These are phyloP conservation scores for Pseudoneurospora amorphoporcata DNA, from an alignment of 495 filamentous ascomycete species.

Conservation along the genomic window DNA sequence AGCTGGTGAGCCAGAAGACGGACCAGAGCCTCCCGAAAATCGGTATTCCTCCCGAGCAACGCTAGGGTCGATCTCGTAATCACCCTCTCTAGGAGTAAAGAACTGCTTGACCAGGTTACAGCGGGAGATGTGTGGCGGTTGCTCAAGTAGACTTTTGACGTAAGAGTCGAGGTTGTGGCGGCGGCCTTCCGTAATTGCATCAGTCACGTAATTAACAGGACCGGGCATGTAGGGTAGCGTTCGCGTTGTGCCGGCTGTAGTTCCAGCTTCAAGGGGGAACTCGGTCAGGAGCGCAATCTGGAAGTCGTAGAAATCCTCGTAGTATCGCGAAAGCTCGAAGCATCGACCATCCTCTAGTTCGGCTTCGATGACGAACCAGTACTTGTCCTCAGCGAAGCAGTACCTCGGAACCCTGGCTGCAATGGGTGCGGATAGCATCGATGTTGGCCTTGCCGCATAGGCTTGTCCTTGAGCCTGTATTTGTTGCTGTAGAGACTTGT, in stretches of 20 bases:
- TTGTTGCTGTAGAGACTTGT: constrained; percentile 17
- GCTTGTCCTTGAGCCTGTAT: constrained; percentile 18
- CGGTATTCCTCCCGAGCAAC: constrained; percentile 57
- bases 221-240: constrained; percentile 97
- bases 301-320: constrained; percentile 98
- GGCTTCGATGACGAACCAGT: constrained; percentile 96
- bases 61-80: constrained; percentile 79
- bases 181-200: constrained; percentile 88
- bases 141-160: constrained; percentile 76
- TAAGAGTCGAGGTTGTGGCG: constrained; percentile 89
- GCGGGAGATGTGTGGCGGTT: constrained; percentile 73
- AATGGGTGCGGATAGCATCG: constrained; percentile 43
- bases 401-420: constrained; percentile 84
- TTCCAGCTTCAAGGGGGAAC: constrained; percentile 87
- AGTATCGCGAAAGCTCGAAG: constrained; percentile 89
- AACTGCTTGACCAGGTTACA: constrained; percentile 78
- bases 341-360: constrained; percentile 81
- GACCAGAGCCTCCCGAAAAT: constrained; percentile 59
- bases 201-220: constrained; percentile 94
- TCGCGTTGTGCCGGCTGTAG: constrained; percentile 62
- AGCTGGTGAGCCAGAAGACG: constrained; percentile 50
- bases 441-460: constrained; percentile 28
- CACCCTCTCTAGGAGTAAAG: constrained; percentile 80
- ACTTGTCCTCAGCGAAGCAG: constrained; percentile 94
- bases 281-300: constrained; percentile 91